Conservation (phyloP, 257 asterid genomes). For the Parsonsia alboflavescens region DNA sequence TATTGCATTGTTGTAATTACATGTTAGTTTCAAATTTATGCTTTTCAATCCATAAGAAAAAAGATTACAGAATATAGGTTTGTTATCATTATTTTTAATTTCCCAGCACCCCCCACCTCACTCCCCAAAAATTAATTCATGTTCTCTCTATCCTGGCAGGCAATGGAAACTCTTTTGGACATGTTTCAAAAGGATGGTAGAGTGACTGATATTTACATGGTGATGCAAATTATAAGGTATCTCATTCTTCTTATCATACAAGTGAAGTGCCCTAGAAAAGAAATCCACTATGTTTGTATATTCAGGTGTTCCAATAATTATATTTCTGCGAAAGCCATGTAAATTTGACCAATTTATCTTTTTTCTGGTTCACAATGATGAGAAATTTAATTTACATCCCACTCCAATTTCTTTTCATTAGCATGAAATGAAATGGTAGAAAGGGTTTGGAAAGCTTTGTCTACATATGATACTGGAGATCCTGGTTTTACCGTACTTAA, state of each 20-base stretch:
- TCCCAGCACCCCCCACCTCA: background rate
- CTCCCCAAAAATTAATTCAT: background rate
- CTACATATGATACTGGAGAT: too few relatives aligned
- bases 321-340: background rate
- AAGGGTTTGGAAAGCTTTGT: too few relatives aligned
- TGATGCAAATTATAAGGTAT: conserved; percentile 80
- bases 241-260: conserved; percentile 4
- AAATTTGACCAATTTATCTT: background rate
- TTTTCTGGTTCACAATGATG: background rate
- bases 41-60: too few relatives aligned
- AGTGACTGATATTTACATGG: conserved; percentile 63
- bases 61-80: too few relatives aligned
- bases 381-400: background rate
- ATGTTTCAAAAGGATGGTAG: conserved; percentile 71
- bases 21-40: background rate
- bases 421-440: too few relatives aligned
- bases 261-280: background rate
- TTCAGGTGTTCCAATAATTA: background rate
- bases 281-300: background rate
- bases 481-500: too few relatives aligned
- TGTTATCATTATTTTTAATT: too few relatives aligned
- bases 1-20: background rate
- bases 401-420: background rate
- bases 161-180: conserved; percentile 60
- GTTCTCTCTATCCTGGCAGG: conserved; percentile 45